phyloP scores from a whole-genome alignment of 257 asterid genomes.

The Forsythia viridissima region DNA sequence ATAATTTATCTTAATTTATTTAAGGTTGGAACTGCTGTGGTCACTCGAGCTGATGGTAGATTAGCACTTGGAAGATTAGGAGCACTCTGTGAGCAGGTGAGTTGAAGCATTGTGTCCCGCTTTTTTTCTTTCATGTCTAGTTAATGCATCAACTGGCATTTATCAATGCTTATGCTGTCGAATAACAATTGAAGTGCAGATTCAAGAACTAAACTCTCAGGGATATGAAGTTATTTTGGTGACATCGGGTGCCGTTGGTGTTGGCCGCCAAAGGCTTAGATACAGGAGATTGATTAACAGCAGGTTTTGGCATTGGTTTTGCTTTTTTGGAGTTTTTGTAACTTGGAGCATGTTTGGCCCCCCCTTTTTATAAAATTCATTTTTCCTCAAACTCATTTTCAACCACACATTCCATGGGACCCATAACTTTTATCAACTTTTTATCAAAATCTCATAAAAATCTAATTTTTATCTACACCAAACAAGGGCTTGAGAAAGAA shows the following conservation, averaged over 20 bases:
- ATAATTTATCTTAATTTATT: background rate
- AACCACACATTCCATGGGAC: too few relatives aligned
- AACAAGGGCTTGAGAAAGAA: background rate
- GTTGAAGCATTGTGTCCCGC: conserved; percentile 15
- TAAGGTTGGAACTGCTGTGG: conserved; percentile 92
- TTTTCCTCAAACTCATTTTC: too few relatives aligned
- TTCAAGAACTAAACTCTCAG: conserved; percentile 79
- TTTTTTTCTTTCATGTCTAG: conserved; percentile 1
- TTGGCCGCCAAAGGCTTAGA: conserved; percentile 90
- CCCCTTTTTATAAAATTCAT: too few relatives aligned
- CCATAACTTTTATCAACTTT: too few relatives aligned
- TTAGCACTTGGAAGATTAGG: conserved; percentile 97
- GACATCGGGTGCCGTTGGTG: conserved; percentile 97
- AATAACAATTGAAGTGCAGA: conserved; percentile 54
- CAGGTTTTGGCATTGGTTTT: conserved; percentile 52
- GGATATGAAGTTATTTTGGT: conserved; percentile 96
- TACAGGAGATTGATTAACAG: conserved; percentile 74
- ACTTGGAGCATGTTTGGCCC: background rate
- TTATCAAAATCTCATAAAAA: too few relatives aligned
- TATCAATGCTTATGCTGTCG: conserved; percentile 22
- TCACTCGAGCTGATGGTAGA: conserved; percentile 74
- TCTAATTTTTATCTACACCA: too few relatives aligned
- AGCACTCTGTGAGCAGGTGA: conserved; percentile 95
- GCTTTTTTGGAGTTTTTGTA: background rate
- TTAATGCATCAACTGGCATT: conserved; percentile 9